A percentile compares a stretch with the other conserved stretches of the same genome.
Evolutionary conservation across 2,329 filamentous ascomycete genomes (phyloP).

Genomic region (Penicillium sp.): DNA sequence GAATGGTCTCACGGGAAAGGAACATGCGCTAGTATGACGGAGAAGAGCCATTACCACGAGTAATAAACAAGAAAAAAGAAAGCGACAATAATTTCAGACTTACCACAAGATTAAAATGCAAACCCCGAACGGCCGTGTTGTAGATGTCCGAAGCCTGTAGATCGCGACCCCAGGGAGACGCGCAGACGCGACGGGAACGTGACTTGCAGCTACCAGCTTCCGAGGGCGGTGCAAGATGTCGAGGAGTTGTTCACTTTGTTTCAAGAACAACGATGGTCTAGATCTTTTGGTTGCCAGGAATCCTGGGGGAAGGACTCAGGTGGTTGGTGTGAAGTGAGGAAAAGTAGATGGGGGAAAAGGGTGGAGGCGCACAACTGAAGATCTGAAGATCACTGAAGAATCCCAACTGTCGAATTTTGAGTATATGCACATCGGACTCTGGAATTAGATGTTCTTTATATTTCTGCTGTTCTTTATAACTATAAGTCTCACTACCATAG

Average conservation of each 20-base stretch:
- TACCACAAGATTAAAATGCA: background rate
- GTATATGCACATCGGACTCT: background rate
- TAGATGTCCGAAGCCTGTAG: slow-evolving; percentile 7
- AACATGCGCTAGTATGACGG: background rate
- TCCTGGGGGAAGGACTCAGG: background rate
- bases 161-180: slow-evolving; percentile 21
- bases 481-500: background rate
- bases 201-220: slow-evolving; percentile 6
- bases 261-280: background rate
- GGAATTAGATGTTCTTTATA: slow-evolving; percentile 2
- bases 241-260: background rate
- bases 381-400: slow-evolving; percentile 12
- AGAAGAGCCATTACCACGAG: background rate
- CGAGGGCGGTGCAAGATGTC: background rate
- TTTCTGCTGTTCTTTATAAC: background rate
- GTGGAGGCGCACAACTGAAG: slow-evolving; percentile 7
- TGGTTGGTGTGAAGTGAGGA: slow-evolving; percentile 5
- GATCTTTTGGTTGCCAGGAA: background rate
- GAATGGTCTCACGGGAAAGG: background rate
- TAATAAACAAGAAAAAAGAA: background rate
- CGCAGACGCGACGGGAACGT: slow-evolving; percentile 28
- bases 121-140: background rate
- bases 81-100: background rate
- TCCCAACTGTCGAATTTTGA: slow-evolving; percentile 2
- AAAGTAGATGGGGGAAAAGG: slow-evolving; percentile 4